Evolutionary conservation across 257 asterid species (phyloP).

Genomic region (Solanum tacnaense): DNA sequence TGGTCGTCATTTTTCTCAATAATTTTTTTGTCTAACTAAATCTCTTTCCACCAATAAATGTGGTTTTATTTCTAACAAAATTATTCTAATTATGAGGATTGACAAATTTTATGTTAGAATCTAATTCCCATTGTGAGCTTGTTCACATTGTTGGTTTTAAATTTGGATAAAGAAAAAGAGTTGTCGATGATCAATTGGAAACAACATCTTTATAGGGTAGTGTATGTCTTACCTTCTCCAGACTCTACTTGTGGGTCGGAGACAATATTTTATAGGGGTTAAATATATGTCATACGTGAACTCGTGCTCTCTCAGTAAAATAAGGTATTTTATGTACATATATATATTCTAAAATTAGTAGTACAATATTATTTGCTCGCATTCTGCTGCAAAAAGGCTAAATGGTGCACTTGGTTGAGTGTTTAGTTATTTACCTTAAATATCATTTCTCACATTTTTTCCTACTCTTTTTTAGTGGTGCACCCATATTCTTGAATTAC

Average conservation of each 20-base stretch:
- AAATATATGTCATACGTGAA: background rate
- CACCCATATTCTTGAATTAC: no score
- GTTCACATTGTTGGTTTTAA: no score
- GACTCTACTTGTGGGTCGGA: background rate
- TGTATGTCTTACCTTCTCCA: background rate
- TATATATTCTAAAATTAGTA: background rate
- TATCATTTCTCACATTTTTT: background rate
- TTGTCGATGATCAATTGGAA: background rate
- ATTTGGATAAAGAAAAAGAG: rapidly evolving
- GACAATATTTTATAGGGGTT: background rate
- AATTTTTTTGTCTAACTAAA: background rate
- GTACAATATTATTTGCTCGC: no score
- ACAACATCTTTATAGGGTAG: background rate
- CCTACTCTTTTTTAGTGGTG: background rate
- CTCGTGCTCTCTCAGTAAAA: background rate
- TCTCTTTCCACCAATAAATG: background rate
- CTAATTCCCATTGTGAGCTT: no score
- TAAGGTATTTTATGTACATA: background rate
- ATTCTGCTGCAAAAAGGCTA: no score
- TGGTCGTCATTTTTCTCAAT: background rate
- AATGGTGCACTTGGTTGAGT: no score
- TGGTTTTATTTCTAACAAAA: background rate
- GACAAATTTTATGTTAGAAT: background rate
- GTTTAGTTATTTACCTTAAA: no score
- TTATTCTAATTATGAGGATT: background rate